Conservation (phyloP, 805 yeast species). For the Yarrowia yakushimensis region DNA sequence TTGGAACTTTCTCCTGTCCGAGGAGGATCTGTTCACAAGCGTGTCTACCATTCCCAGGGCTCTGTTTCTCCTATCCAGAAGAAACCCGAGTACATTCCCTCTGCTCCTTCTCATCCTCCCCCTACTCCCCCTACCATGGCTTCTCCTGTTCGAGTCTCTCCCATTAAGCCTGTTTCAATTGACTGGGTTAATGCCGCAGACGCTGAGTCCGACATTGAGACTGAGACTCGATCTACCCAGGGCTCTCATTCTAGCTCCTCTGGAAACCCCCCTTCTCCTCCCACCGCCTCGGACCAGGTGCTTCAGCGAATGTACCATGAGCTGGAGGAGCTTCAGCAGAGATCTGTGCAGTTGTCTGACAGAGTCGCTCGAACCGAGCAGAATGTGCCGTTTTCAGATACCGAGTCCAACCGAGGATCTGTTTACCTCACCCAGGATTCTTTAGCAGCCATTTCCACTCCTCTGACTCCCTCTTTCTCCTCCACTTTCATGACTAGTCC, state of each 20-base stretch:
- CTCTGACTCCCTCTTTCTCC: constrained; percentile 5
- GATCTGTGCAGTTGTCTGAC: constrained; percentile 29
- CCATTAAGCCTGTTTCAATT: background rate
- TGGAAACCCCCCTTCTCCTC: constrained; percentile 10
- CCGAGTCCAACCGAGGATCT: background rate
- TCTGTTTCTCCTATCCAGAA: background rate
- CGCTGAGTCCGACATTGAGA: background rate
- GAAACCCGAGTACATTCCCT: background rate
- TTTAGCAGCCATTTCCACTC: constrained; percentile 5
- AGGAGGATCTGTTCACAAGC: background rate
- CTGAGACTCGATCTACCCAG: background rate
- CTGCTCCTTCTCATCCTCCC: constrained; percentile 18
- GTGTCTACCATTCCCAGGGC: background rate
- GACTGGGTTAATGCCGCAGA: background rate
- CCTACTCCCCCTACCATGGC: background rate
- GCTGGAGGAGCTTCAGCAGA: constrained; percentile 30
- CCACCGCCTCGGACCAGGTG: constrained; percentile 26
- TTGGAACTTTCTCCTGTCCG: background rate
- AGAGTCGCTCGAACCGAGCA: constrained; percentile 26
- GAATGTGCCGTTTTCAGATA: background rate
- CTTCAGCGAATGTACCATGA: constrained; percentile 32
- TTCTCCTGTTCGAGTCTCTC: background rate
- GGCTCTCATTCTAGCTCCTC: background rate
- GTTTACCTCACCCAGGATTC: background rate
- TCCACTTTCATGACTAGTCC: constrained; percentile 9